Evolutionary conservation across 192 early-diverging fungal species (phyloP).

Genomic region (Chytriomyces sp.): DNA sequence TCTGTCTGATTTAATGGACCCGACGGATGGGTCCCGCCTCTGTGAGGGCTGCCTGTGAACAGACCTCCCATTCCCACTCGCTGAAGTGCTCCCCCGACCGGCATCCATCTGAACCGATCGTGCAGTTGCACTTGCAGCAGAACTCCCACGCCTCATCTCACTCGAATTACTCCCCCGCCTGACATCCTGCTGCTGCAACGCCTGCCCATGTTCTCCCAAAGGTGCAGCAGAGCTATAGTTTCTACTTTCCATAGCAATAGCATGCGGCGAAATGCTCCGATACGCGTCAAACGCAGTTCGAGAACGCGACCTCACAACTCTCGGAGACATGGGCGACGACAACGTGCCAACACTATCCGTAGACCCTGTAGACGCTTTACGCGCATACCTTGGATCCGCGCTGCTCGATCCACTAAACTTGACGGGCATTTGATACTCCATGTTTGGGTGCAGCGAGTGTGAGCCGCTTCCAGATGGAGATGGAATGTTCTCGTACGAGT

Average conservation of each 20-base stretch:
- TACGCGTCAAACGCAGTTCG: constrained; percentile 4
- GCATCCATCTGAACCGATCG: background rate
- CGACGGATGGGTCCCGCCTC: too few species aligned
- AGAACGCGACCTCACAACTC: background rate
- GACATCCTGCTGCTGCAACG: background rate
- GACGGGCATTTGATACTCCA: background rate
- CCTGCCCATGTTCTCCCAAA: background rate
- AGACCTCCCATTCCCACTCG: background rate
- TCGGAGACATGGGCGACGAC: background rate
- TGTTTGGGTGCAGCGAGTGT: too few species aligned
- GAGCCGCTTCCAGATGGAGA: background rate
- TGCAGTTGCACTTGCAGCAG: background rate
- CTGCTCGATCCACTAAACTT: background rate
- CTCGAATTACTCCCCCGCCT: background rate
- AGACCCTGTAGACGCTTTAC: background rate
- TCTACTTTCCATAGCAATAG: background rate
- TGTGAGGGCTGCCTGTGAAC: background rate
- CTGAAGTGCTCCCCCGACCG: background rate
- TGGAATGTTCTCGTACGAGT: background rate
- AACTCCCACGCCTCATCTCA: background rate
- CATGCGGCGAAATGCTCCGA: background rate
- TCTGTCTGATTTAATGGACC: too few species aligned
- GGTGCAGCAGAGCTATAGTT: background rate
- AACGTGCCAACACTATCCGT: background rate
- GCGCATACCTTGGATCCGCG: background rate